Conservation (phyloP, 495 filamentous ascomycete genomes). For the Podospora pseudocomata region DNA sequence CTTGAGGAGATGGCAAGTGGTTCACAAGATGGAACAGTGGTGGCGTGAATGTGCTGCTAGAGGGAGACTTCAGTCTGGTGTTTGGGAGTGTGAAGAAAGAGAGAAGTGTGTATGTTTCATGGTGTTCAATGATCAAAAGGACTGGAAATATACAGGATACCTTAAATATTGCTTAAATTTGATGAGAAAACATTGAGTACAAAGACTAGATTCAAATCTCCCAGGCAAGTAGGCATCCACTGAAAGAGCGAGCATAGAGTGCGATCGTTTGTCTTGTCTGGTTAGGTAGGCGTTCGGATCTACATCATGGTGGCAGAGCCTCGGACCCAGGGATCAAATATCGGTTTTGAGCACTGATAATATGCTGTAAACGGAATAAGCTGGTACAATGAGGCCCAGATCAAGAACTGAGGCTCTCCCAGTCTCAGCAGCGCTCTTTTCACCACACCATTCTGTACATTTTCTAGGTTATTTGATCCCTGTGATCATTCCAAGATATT, state of each 20-base stretch:
- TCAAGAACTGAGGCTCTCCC: no score
- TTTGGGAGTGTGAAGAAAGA: not conserved
- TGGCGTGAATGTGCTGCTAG: not conserved
- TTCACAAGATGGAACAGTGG: not conserved
- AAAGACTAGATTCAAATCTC: not conserved
- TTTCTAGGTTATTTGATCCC: no score
- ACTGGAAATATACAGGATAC: not conserved
- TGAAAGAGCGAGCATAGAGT: not conserved
- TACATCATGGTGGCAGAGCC: not conserved
- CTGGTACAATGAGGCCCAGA: no score
- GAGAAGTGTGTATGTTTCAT: not conserved
- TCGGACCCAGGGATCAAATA: not conserved
- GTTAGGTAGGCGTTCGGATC: not conserved
- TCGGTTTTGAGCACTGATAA: not conserved
- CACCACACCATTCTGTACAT: no score
- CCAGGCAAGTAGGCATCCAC: not conserved
- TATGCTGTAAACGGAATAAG: no score
- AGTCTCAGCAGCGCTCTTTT: no score
- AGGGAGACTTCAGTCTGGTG: not conserved
- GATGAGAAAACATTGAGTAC: not conserved
- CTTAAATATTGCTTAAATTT: not conserved
- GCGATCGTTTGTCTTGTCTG: not conserved
- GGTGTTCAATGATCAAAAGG: no score
- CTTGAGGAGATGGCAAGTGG: not conserved
- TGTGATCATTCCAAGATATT: not conserved